phyloP scores from a whole-genome alignment of 2,329 filamentous ascomycete species.

The Botrytis deweyae region DNA sequence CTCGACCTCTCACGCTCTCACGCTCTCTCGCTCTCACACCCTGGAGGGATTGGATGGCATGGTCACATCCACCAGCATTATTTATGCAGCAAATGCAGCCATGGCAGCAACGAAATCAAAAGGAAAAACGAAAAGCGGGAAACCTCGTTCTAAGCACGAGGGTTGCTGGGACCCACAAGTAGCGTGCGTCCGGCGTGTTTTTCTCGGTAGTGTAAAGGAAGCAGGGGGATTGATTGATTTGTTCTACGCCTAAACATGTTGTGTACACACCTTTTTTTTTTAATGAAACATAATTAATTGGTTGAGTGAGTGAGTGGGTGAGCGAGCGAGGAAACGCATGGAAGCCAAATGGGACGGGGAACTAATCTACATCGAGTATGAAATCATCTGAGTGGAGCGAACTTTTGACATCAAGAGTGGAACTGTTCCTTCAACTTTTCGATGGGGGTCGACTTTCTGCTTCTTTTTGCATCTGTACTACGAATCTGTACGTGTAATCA shows the following conservation, averaged over 20 bases:
- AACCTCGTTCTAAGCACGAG: background rate
- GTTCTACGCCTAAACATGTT: background rate
- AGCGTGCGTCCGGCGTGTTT: conserved; percentile 10
- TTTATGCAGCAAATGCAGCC: background rate
- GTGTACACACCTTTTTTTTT: conserved; percentile 1
- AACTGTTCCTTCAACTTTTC: background rate
- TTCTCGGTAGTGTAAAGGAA: conserved; percentile 14
- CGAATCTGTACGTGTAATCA: background rate
- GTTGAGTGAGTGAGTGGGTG: background rate
- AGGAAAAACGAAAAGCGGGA: background rate
- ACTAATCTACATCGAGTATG: background rate
- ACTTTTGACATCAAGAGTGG: background rate
- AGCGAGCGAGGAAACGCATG: background rate
- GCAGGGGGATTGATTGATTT: background rate
- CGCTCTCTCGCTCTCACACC: background rate
- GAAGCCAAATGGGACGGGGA: background rate
- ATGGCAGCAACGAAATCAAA: background rate
- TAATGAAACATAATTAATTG: background rate
- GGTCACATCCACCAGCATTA: background rate
- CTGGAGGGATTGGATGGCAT: background rate
- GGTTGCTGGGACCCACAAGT: background rate
- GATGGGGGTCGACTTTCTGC: background rate
- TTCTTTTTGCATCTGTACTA: background rate
- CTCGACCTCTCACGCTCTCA: background rate
- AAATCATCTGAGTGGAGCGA: background rate